A percentile compares a stretch with the other conserved stretches of the same genome.
These are phyloP conservation scores for Cladosporium oxysporum DNA, from an alignment of 2,329 filamentous ascomycete species.

Conservation along the genomic window DNA sequence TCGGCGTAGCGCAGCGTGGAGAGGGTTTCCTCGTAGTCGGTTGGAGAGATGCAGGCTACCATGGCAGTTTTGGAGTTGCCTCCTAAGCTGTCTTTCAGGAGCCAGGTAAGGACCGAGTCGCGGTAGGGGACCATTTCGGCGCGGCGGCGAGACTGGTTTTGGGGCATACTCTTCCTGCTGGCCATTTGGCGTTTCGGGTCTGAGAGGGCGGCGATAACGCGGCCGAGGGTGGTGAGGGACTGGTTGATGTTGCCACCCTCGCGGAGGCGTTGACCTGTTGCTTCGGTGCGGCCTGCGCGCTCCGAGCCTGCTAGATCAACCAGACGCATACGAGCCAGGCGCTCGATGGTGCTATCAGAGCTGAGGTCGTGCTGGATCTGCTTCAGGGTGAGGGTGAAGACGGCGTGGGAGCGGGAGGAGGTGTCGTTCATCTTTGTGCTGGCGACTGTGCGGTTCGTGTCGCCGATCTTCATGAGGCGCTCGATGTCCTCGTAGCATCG, in stretches of 20 bases:
- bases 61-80: slow-evolving; percentile 98
- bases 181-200: slow-evolving; percentile 58
- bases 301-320: slow-evolving; percentile 96
- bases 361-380: slow-evolving; percentile 97
- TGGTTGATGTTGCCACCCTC: slow-evolving; percentile 99
- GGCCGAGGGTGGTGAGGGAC: slow-evolving; percentile 89
- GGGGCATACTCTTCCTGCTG: slow-evolving; percentile 49
- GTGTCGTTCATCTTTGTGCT: slow-evolving; percentile 99
- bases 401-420: slow-evolving; percentile 90
- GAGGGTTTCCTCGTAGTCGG: slow-evolving; percentile 95
- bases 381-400: slow-evolving; percentile 97
- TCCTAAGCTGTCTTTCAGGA: slow-evolving; percentile 91
- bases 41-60: slow-evolving; percentile 95
- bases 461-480: slow-evolving; percentile 86
- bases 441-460: slow-evolving; percentile 82
- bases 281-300: slow-evolving; percentile 91
- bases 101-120: slow-evolving; percentile 80
- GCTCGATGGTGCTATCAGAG: slow-evolving; percentile 96
- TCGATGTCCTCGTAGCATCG: slow-evolving; percentile 84
- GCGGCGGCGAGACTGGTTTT: slow-evolving; percentile 48
- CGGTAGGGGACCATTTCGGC: slow-evolving; percentile 78
- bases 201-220: slow-evolving; percentile 89
- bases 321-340: slow-evolving; percentile 87
- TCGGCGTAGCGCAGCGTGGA: slow-evolving; percentile 96
- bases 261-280: slow-evolving; percentile 83